Base-by-base conservation (phyloP, 768 basidiomycete genomes). In the Daedaleopsis sinensis region DNA sequence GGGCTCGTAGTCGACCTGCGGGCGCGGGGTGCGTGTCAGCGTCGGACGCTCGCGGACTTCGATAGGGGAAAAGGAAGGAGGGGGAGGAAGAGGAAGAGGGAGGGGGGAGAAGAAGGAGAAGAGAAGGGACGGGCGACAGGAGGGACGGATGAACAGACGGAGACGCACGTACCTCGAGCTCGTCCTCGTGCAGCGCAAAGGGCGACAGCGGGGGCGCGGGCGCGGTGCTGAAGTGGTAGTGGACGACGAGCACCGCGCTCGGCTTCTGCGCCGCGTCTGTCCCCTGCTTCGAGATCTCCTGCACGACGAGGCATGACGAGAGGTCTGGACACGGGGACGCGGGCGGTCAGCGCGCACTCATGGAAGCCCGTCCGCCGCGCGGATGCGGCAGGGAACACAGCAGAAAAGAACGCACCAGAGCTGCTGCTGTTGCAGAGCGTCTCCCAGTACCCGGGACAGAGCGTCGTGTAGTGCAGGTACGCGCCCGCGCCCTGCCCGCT, bases 391-490 rank as follows among this genome's bases (percentile, higher is more conserved):
- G 36, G 24, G 35, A 21, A 5, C 52, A 24, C 13, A 21, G 35
- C 24, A 24, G 21, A 5, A 51, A 5, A 51, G 23, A 11, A 69
- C 80, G 57, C 66, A 89, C 90, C 85, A 65, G 78, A 63, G 55
- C 82, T 81, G 63, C 79, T 74, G 55, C 81, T 81, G 63, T 79
- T 74, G 55, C 81, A 81, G 58, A 91, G 78, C 21, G 77, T 81
- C 18, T 79, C 74, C 90, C 90, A 91, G 67, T 82, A 90, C 49
- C 77, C 78, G 5, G 90, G 90, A 7, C 84, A 83, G 27, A 91
- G 78, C 1, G 79, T 62, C 3, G 86, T 87, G 59, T 79, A 82
- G 73, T 91, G 90, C 36, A 90, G 68, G 21, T 78, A 72, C 56
- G 61, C 57, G 12, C 62, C 58, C 11, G 46, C 55, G 44, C 55